Base-by-base conservation (phyloP, 768 basidiomycete genomes). In the Pisolithus tinctorius region DNA sequence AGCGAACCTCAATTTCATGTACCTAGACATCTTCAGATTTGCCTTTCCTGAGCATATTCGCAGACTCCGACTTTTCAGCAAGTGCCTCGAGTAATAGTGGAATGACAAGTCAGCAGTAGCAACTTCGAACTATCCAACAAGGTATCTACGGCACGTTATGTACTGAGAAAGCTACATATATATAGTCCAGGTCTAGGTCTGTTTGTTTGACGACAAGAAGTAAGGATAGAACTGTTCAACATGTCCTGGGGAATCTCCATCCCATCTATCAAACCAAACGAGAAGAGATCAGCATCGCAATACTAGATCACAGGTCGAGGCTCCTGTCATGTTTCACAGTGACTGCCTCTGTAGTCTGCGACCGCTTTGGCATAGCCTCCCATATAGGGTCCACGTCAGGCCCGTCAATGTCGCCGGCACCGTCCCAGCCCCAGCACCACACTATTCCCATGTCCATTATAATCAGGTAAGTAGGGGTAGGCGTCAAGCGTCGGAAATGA, bases 391-490 rank as follows among this genome's bases (percentile, higher is more conserved):
- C 95, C 6, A 99, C 91, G 62, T 98, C 94, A 0, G 95, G 95
- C 40, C 94, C 95, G 57, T 97, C 95, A 23, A 99, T 79, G 63
- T 99, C 95, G 17, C 95, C 95, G 3, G 95, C 95, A 13, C 95
- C 95, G 61, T 99, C 95, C 95, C 95, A 99, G 17, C 95, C 95
- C 95, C 95, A 97, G 65, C 95, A 98, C 95, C 95, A 97, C 11
- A 98, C 95, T 96, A 61, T 38, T 26, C 1, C 45, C 54, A 49
- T 45, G 36, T 23, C 14, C 9, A 17, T 36, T 10, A 31, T 37
- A 4, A 44, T 44, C 25, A 44, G 14, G 14, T 25, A 27, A 29
- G 26, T 23, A 29, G 17, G 23, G 31, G n/a, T 16, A 36, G 31
- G 16, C 4, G 20, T 5, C 10, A 31, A 37, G 34, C 20, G 4